Evolutionary conservation across 1,139 yeast species (phyloP), one percentile per base, ranked within the genome.

Genomic region (Kodamaea suecica): DNA sequence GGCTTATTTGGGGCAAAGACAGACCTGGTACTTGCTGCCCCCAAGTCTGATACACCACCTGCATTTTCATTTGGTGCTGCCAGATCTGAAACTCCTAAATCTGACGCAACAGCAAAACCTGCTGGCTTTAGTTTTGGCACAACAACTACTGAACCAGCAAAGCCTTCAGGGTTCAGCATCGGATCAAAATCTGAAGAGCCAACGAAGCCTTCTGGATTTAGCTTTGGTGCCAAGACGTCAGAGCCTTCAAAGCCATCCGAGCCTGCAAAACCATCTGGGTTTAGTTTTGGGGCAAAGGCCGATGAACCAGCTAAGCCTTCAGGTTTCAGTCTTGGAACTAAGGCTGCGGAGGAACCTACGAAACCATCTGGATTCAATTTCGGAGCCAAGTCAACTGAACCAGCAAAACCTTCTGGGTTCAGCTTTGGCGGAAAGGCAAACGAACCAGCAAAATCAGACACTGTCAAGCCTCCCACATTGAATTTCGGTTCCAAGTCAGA

Each of bases 351-450:
- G 14, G 7, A 15, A 11, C 13, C 7, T 7, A 41, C 35, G n/a
- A 42, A 29, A 25, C 48, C 50, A 14, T 41, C 48, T 12, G 55
- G 53, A 29, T 35, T 50, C 44, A 27, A 55, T 3, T 42, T 47
- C 21, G 51, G 49, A 2, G 42, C 35, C 7, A 43, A 44, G 26
- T 27, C 23, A 23, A 52, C 43, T 11, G 49, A 49, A 34, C 44
- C 46, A 15, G 46, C 43, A 1, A 38, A 21, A 27, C 50, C 55
- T 13, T 50, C 45, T 8, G 42, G 43, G 4, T 41, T 40, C 17
- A 30, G 37, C 3, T 42, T 47, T 23, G 51, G 49, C n/a, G 27
- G 14, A n/a, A 43, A 44, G 27, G 27, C 19, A 21, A 51, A 44
- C 11, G 49, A 50, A 35, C 44, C 46, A 14, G 46, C 43, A 1